phyloP scores from a whole-genome alignment of 2,329 filamentous ascomycete species.

The Colletotrichum paranaense region DNA sequence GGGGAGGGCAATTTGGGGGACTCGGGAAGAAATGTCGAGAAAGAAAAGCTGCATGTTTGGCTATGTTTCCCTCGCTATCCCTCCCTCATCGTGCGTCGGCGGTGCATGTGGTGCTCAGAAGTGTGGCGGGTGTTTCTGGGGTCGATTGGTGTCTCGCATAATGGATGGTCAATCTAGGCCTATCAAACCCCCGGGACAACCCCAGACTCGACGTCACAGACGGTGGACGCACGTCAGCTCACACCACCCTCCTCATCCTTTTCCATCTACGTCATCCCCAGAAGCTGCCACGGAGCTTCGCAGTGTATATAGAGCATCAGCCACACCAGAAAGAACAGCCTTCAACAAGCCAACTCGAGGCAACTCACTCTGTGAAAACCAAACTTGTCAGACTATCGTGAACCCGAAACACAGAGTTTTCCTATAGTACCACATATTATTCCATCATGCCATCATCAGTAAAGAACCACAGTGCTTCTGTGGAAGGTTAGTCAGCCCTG shows the following conservation, averaged over 20 bases:
- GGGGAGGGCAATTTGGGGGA: not conserved
- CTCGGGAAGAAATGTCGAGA: not conserved
- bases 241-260: constrained; percentile 19
- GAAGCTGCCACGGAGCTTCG: not conserved
- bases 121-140: constrained; percentile 11
- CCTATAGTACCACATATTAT: not conserved
- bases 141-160: constrained; percentile 31
- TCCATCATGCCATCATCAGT: constrained; percentile 19
- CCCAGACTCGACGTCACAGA: constrained; percentile 32
- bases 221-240: constrained; percentile 27
- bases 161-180: constrained; percentile 11
- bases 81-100: constrained; percentile 13
- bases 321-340: not conserved
- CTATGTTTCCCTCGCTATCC: not conserved
- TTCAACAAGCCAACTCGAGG: not conserved
- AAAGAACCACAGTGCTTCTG: constrained; percentile 9
- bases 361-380: not conserved
- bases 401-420: not conserved
- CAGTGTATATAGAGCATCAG: constrained; percentile 20
- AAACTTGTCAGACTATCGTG: not conserved
- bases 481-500: not conserved
- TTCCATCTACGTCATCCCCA: constrained; percentile 12
- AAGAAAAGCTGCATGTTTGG: not conserved
- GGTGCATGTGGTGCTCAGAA: not conserved
- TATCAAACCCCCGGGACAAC: constrained; percentile 25